Evolutionary conservation across 495 filamentous ascomycete genomes (phyloP).

Genomic region (Penicillium herquei): DNA sequence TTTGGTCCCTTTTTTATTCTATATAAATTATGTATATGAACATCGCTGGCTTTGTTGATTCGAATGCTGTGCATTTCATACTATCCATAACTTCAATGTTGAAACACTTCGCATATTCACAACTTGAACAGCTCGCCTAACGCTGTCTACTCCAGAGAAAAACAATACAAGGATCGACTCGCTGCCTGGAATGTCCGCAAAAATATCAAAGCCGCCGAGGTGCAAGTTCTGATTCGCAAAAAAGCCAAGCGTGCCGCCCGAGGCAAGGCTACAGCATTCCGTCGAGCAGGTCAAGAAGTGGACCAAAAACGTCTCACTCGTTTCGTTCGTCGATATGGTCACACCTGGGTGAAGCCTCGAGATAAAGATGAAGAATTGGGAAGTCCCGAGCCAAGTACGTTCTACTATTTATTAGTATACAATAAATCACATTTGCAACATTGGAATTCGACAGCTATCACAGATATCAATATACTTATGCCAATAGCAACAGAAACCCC

Average conservation of each 20-base stretch:
- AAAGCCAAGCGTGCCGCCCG: conserved; percentile 42
- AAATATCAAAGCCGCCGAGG: conserved; percentile 45
- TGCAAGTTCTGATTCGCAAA: conserved; percentile 44
- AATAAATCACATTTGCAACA: no score
- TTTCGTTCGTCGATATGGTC: conserved; percentile 37
- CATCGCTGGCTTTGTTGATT: no score
- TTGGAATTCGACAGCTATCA: no score
- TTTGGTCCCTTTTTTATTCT: conserved; percentile 1
- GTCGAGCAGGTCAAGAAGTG: conserved; percentile 36
- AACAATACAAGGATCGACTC: conserved; percentile 48
- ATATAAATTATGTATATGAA: not conserved
- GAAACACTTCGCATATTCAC: no score
- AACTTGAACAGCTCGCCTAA: conserved; percentile 13
- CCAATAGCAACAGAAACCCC: conserved; percentile 32
- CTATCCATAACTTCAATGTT: no score
- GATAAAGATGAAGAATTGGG: conserved; percentile 20
- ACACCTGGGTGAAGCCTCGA: conserved; percentile 21
- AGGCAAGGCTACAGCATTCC: conserved; percentile 45
- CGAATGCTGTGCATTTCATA: no score
- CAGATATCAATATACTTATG: not conserved
- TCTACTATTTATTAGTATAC: not conserved
- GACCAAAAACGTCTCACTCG: conserved; percentile 40
- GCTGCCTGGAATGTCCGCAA: conserved; percentile 45
- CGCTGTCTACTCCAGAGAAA: conserved; percentile 30
- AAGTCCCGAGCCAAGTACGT: conserved; percentile 40